Percentiles rank a stretch among this genome's conserved stretches.
Conservation (phyloP, 192 early-diverging fungal species). For the Podila horticola region DNA sequence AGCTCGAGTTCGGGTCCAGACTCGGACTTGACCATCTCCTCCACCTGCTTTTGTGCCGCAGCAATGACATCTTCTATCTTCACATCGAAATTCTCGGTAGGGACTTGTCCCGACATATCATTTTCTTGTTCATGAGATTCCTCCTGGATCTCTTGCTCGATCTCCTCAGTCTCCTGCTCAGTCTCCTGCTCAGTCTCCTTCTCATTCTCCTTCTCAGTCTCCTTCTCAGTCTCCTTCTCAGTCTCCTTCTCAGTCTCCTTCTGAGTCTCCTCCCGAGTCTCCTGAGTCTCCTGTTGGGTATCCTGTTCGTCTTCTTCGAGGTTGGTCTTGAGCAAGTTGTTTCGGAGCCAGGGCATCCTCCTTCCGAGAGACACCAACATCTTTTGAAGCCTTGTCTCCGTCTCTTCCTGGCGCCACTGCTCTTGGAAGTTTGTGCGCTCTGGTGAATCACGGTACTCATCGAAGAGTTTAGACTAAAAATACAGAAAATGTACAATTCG, state of each 20-base stretch:
- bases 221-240: background rate
- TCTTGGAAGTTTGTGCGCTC: slow-evolving; percentile 74
- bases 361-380: slow-evolving; percentile 72
- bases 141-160: background rate
- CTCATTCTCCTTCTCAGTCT: background rate
- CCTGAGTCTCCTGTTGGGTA: background rate
- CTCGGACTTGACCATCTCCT: background rate
- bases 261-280: background rate
- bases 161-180: background rate
- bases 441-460: slow-evolving; percentile 60
- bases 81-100: background rate
- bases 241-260: background rate
- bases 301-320: background rate
- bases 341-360: slow-evolving; percentile 80
- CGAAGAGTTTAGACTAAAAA: slow-evolving; percentile 68
- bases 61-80: background rate
- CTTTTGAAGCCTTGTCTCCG: slow-evolving; percentile 75
- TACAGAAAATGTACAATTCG: too few relatives aligned
- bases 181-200: background rate
- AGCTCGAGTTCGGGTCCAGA: background rate
- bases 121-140: too few relatives aligned
- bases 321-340: slow-evolving; percentile 33
- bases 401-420: slow-evolving; percentile 76
- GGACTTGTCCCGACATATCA: background rate
- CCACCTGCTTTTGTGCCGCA: background rate